Evolutionary conservation across 805 yeast species (phyloP).

Genomic region (Suhomyces vadensis): DNA sequence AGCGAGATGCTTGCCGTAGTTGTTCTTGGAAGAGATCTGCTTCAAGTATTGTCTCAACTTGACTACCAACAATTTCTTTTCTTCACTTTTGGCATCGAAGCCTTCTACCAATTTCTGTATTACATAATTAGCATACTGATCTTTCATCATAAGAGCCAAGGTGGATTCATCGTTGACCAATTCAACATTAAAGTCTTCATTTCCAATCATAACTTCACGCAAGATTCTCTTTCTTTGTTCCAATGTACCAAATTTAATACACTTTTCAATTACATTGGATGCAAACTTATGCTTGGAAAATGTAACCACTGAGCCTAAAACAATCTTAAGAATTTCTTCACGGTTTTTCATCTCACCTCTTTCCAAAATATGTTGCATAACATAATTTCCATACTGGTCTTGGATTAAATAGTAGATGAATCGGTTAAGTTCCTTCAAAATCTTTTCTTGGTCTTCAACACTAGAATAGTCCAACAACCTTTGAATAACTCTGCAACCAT

Average conservation of each 20-base stretch:
- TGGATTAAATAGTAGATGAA: conserved; percentile 77
- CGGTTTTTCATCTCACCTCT: conserved; percentile 69
- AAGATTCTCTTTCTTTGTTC: conserved; percentile 64
- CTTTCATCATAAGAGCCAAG: conserved; percentile 91
- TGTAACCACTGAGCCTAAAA: conserved; percentile 68
- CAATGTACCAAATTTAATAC: conserved; percentile 70
- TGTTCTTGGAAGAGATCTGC: conserved; percentile 60
- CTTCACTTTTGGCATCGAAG: conserved; percentile 58
- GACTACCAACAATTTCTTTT: conserved; percentile 66
- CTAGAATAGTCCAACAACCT: conserved; percentile 81
- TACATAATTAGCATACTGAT: conserved; percentile 96
- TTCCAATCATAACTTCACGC: conserved; percentile 60
- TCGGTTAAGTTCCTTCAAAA: conserved; percentile 70
- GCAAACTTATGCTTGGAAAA: conserved; percentile 97
- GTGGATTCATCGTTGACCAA: conserved; percentile 64
- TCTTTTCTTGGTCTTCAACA: conserved; percentile 60
- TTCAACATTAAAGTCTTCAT: conserved; percentile 47
- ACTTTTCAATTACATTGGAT: conserved; percentile 94
- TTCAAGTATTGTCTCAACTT: conserved; percentile 81
- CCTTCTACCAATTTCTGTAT: conserved; percentile 91
- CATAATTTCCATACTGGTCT: conserved; percentile 98
- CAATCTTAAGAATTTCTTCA: conserved; percentile 62
- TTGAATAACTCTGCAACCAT: conserved; percentile 97
- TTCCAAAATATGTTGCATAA: conserved; percentile 91
- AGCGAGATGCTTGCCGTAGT: conserved; percentile 80